A percentile compares a stretch with the other conserved stretches of the same genome.
These are phyloP conservation scores for Claviceps sp. DNA, from an alignment of 2,329 filamentous ascomycete species.

Conservation along the genomic window DNA sequence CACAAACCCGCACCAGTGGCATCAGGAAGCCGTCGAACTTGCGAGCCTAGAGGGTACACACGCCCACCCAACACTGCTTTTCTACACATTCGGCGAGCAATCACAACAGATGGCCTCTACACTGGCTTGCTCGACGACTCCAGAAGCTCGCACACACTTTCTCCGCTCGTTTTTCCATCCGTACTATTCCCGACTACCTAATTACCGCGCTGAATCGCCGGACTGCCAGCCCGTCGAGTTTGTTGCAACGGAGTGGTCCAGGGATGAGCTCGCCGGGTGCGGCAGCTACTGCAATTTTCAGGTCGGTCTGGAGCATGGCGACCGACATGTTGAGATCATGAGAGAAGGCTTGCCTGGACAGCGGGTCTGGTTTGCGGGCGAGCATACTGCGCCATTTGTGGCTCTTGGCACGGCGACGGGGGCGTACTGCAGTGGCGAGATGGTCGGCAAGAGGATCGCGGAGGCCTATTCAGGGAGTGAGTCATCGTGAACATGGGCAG, in stretches of 20 bases:
- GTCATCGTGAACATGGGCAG: too few species aligned
- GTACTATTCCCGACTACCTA: slow-evolving; percentile 63
- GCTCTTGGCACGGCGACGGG: slow-evolving; percentile 80
- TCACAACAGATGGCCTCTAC: slow-evolving; percentile 38
- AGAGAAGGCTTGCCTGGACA: slow-evolving; percentile 48
- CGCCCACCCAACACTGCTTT: slow-evolving; percentile 70
- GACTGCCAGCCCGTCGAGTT: slow-evolving; percentile 50
- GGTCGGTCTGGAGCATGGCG: slow-evolving; percentile 54
- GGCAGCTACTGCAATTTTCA: slow-evolving; percentile 84
- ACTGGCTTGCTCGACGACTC: slow-evolving; percentile 26
- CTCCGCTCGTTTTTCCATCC: slow-evolving; percentile 59
- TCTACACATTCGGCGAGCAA: slow-evolving; percentile 61
- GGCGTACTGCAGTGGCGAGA: slow-evolving; percentile 84
- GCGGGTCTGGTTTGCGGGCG: slow-evolving; percentile 75
- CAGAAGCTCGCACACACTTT: slow-evolving; percentile 35
- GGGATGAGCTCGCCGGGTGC: slow-evolving; percentile 65
- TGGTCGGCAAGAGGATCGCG: slow-evolving; percentile 52
- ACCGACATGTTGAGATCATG: slow-evolving; percentile 56
- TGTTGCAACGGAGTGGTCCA: slow-evolving; percentile 64
- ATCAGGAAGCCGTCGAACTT: slow-evolving; percentile 66
- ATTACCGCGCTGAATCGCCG: slow-evolving; percentile 40
- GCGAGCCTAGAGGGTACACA: slow-evolving; percentile 44
- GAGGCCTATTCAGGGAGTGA: slow-evolving; percentile 32
- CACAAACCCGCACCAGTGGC: slow-evolving; percentile 53
- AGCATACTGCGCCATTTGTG: slow-evolving; percentile 84